These are phyloP conservation scores for Geum urbanum DNA, from an alignment of 306 rosid genomes.

Conservation along the genomic window DNA sequence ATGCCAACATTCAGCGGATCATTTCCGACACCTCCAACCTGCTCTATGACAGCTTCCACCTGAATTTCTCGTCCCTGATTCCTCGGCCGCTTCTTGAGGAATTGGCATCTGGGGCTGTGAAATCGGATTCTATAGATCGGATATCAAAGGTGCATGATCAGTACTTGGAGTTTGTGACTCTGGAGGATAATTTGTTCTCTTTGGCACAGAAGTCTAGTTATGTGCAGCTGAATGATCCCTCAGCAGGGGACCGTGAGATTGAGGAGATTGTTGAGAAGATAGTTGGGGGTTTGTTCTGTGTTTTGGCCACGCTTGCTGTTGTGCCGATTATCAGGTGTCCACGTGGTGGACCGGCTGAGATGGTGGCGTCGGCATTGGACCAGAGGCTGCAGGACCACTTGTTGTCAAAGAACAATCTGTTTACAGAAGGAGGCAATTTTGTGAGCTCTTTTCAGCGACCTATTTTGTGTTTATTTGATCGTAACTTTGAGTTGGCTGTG, in stretches of 20 bases:
- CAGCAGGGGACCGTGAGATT: constrained; percentile 91
- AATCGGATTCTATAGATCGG: constrained; percentile 60
- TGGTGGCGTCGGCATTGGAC: constrained; percentile 92
- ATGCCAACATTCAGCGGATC: constrained; percentile 61
- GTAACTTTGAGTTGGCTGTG: constrained; percentile 84
- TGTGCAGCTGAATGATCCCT: constrained; percentile 83
- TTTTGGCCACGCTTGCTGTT: constrained; percentile 78
- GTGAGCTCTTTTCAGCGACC: constrained; percentile 87
- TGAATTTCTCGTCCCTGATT: constrained; percentile 77
- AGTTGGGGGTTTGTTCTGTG: constrained; percentile 72
- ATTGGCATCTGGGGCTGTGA: constrained; percentile 74
- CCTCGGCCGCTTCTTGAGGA: constrained; percentile 93
- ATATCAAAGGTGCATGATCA: constrained; percentile 92
- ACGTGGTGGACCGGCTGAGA: constrained; percentile 89
- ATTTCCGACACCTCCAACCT: constrained; percentile 65
- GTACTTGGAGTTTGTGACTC: constrained; percentile 82
- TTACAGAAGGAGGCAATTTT: constrained; percentile 65
- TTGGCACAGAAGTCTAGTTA: constrained; percentile 67
- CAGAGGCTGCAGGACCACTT: constrained; percentile 87
- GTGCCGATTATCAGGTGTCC: constrained; percentile 85
- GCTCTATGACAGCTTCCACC: constrained; percentile 65
- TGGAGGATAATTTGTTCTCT: constrained; percentile 82
- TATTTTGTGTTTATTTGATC: constrained; percentile 73
- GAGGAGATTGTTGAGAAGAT: constrained; percentile 82
- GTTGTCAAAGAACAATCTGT: constrained; percentile 79